A percentile compares a stretch with the other conserved stretches of the same genome.
Evolutionary conservation across 2,329 filamentous ascomycete species (phyloP).

Genomic region (Colletotrichum coccodes): DNA sequence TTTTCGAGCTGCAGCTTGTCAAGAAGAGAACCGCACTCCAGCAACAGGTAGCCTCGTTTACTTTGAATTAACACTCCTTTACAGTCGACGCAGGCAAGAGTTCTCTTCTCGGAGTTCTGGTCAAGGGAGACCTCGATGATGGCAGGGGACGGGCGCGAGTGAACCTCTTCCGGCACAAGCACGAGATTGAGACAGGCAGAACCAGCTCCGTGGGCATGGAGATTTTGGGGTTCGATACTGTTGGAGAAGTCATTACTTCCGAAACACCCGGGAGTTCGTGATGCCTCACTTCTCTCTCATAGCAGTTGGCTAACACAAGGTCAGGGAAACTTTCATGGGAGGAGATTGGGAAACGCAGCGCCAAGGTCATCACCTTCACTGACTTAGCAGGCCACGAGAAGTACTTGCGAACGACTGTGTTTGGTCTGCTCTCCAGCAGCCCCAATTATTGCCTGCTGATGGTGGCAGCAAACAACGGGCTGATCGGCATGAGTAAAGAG

Average conservation of each 20-base stretch:
- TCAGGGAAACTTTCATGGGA: constrained; percentile 85
- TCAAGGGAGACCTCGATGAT: constrained; percentile 95
- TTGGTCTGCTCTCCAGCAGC: constrained; percentile 91
- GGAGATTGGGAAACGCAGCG: constrained; percentile 93
- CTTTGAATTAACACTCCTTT: not conserved
- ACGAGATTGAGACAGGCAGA: constrained; percentile 94
- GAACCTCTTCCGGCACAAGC: constrained; percentile 97
- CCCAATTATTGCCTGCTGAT: constrained; percentile 98
- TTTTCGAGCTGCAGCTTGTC: too few relatives aligned
- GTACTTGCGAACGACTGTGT: constrained; percentile 95
- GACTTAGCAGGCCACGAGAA: constrained; percentile 96
- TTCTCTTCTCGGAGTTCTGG: constrained; percentile 93
- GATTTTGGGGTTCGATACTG: constrained; percentile 95
- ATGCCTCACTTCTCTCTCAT: too few relatives aligned
- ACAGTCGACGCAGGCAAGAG: constrained; percentile 96
- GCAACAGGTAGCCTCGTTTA: constrained; percentile 55
- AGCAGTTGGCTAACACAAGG: constrained; percentile 31
- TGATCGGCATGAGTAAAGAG: constrained; percentile 98
- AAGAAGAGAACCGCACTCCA: too few relatives aligned
- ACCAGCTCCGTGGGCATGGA: constrained; percentile 99
- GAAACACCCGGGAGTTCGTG: constrained; percentile 82
- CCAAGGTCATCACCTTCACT: constrained; percentile 97
- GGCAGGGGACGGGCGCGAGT: constrained; percentile 93
- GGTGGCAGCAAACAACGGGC: constrained; percentile 97
- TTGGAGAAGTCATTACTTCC: constrained; percentile 83